These are phyloP conservation scores for Pyropia haitanensis DNA, from an alignment of 23 red algal genomes.

Conservation along the genomic window DNA sequence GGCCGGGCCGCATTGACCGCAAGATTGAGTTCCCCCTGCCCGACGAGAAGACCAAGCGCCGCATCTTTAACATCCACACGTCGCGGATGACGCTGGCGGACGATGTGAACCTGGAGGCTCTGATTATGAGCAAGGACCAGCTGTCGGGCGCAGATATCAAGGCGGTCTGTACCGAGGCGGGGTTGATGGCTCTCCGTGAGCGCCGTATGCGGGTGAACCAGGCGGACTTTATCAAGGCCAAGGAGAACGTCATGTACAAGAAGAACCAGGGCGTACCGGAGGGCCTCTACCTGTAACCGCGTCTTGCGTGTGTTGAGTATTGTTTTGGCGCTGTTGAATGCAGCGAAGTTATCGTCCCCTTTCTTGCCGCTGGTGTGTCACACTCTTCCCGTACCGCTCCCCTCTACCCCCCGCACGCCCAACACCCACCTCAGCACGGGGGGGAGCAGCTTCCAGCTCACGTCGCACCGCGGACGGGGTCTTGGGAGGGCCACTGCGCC, in stretches of 20 bases:
- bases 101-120: conserved; percentile 95
- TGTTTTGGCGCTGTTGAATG: too few species aligned
- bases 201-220: conserved; percentile 90
- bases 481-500: too few species aligned
- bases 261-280: conserved; percentile 85
- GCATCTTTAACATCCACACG: conserved; percentile 96
- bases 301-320: background rate
- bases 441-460: too few species aligned
- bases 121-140: conserved; percentile 92
- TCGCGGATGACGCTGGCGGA: conserved; percentile 92
- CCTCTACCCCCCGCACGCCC: too few species aligned
- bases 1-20: conserved; percentile 95
- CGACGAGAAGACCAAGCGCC: conserved; percentile 95
- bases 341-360: too few species aligned
- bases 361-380: too few species aligned
- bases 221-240: conserved; percentile 89
- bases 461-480: too few species aligned
- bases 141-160: conserved; percentile 97
- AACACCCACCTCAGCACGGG: too few species aligned
- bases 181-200: conserved; percentile 93
- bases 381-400: too few species aligned
- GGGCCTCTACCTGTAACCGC: conserved; percentile 68
- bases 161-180: conserved; percentile 97
- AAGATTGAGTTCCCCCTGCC: conserved; percentile 99
- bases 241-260: conserved; percentile 90